Evolutionary conservation across 176 grass and related monocot species (phyloP).

Genomic region (Aegilops umbellulata): DNA sequence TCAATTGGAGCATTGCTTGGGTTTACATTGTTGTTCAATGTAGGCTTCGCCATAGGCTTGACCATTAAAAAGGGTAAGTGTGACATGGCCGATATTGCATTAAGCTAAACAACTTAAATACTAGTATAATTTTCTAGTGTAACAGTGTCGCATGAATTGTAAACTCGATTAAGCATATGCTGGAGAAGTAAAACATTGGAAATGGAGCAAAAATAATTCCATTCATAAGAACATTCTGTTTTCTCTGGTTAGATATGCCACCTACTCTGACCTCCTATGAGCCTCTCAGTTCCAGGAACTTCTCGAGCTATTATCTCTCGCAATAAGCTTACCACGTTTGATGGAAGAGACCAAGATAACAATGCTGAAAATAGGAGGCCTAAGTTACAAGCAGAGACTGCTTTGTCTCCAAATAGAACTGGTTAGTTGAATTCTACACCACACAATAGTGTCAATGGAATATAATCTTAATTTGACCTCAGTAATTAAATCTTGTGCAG

Average conservation of each 20-base stretch:
- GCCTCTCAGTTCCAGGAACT: constrained; percentile 37
- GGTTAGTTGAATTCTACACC: constrained; percentile 28
- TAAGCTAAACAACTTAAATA: background rate
- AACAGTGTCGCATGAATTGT: background rate
- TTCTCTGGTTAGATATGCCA: background rate
- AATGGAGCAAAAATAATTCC: background rate
- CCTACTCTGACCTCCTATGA: constrained; percentile 3
- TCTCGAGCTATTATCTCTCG: constrained; percentile 57
- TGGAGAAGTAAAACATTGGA: background rate
- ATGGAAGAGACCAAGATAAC: constrained; percentile 20
- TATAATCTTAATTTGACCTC: background rate
- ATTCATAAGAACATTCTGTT: background rate
- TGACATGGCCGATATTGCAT: background rate
- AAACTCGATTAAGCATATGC: background rate
- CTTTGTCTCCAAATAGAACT: constrained; percentile 8
- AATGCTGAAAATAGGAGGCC: background rate
- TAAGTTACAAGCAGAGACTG: constrained; percentile 7
- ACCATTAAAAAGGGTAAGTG: constrained; percentile 64
- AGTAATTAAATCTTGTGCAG: constrained; percentile 34
- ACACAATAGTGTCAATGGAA: background rate
- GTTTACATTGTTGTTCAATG: constrained; percentile 5
- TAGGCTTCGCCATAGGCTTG: constrained; percentile 35
- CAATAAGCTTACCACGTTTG: constrained; percentile 39
- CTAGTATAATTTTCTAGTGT: no score
- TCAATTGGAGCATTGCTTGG: constrained; percentile 62